Base-by-base conservation (phyloP, 768 basidiomycete genomes). In the Mrakia blollopis region DNA sequence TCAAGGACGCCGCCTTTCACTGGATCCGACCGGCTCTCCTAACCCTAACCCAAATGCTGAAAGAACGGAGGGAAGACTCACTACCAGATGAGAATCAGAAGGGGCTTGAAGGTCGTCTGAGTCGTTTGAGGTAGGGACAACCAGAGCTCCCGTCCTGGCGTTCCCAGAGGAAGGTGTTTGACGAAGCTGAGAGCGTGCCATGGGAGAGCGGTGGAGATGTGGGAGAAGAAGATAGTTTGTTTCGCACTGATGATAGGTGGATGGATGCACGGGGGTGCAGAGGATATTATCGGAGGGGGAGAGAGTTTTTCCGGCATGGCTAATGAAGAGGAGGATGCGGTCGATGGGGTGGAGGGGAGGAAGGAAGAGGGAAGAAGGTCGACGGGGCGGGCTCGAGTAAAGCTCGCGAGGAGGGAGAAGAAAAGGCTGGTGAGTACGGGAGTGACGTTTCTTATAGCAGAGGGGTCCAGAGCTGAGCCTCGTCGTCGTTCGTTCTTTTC, bases 361-460 rank as follows among this genome's bases (percentile, higher is more conserved):
- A 57, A 2, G 57, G 25, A 8, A 14, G 28, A 57, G 57, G 57
- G 47, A 50, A 57, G n/a, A 57, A 57, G 54, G 18, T 52, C 9
- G 52, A 25, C 11, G 44, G 25, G 25, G 52, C 10, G 21, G 25
- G 52, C 8, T 9, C 14, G 52, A 54, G 52, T n/a, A n/a, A n/a
- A n/a, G n/a, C n/a, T n/a, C n/a, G n/a, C n/a, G n/a, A n/a, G 83
- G 78, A 62, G 70, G 25, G 35, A 52, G 25, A 61, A 85, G 2
- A 93, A 93, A 83, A 87, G 86, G 81, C 85, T 83, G 74, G 92
- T 91, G 78, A 72, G 87, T 80, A 6, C n/a, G 16, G 65, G 69
- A 41, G 47, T 11, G 4, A 6, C 35, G n/a, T 23, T 21, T 7
- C 28, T 5, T 71, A 44, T 8, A n/a, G n/a, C 3, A 9, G 5